phyloP scores from a whole-genome alignment of 176 grass and related monocot species.

The Lolium rigidum region DNA sequence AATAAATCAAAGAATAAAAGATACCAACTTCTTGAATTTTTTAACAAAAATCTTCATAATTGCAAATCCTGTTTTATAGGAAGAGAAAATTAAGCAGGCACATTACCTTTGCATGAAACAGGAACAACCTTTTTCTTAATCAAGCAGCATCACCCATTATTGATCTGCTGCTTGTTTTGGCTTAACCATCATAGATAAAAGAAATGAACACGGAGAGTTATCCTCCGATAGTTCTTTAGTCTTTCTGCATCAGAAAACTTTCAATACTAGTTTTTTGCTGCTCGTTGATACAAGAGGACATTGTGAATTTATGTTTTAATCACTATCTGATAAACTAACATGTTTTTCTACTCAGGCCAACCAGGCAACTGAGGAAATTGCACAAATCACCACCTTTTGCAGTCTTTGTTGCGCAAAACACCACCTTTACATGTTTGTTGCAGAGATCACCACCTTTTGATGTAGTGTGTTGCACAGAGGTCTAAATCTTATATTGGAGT shows the following conservation, averaged over 20 bases:
- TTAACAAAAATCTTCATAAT: not conserved
- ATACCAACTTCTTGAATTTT: too few species aligned
- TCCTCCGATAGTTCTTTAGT: not conserved
- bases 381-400: too few species aligned
- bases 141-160: not conserved
- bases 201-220: not conserved
- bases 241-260: not conserved
- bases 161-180: not conserved
- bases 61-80: not conserved
- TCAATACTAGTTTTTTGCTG: not conserved
- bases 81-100: too few species aligned
- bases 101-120: not conserved
- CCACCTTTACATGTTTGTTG: too few species aligned
- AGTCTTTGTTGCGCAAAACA: too few species aligned
- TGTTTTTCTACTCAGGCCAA: not conserved
- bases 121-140: not conserved
- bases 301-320: not conserved
- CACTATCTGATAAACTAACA: not conserved
- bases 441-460: too few species aligned
- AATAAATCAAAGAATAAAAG: not conserved
- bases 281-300: not conserved
- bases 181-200: not conserved
- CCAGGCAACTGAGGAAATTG: not conserved
- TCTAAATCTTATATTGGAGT: too few species aligned
- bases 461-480: too few species aligned